Conservation (phyloP, 192 early-diverging fungal species). For the Obelidium mucronatum region DNA sequence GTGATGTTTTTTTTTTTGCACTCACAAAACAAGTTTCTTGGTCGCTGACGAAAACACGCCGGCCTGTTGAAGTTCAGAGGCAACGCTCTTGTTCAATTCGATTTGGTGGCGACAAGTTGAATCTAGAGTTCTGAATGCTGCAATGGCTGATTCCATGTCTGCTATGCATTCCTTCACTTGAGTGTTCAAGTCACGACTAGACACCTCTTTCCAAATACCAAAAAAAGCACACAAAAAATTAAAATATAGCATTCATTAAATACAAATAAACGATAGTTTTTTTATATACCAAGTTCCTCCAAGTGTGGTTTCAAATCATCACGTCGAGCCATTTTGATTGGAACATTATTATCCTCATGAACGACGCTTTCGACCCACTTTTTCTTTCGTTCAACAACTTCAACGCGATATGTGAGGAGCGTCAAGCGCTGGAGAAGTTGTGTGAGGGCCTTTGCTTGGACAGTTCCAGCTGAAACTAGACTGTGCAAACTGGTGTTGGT, state of each 20-base stretch:
- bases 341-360: neutral
- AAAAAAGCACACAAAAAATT: neutral
- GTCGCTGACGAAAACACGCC: conserved; percentile 9
- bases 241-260: too few species aligned
- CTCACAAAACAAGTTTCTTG: neutral
- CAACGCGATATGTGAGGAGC: too few species aligned
- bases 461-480: neutral
- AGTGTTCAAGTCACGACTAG: neutral
- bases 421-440: too few species aligned
- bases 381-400: neutral
- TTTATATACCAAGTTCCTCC: neutral
- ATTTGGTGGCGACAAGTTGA: neutral
- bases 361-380: neutral
- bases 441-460: neutral
- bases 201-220: neutral
- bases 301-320: neutral
- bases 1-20: too few species aligned
- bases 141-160: neutral
- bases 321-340: neutral
- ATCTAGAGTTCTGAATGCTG: neutral
- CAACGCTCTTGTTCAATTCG: neutral
- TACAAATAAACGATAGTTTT: too few species aligned
- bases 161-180: neutral
- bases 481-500: too few species aligned
- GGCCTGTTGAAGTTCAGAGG: conserved; percentile 1